A percentile compares a stretch with the other conserved stretches of the same genome.
phyloP scores from a whole-genome alignment of 768 basidiomycete species.

The Sutorius australiensis region DNA sequence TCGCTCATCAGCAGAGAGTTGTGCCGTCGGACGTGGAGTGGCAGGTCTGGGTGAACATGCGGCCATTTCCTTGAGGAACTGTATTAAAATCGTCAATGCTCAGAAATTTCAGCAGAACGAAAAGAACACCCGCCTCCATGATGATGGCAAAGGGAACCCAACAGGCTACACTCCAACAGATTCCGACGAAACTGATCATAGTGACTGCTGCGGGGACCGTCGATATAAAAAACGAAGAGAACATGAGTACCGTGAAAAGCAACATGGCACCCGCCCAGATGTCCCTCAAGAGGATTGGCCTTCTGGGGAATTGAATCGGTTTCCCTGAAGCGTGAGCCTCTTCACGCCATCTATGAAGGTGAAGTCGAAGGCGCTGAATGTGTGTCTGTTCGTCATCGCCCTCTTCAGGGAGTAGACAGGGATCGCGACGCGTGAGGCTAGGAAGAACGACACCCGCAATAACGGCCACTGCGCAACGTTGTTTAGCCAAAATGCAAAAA shows the following conservation, averaged over 20 bases:
- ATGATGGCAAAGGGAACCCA: conserved; percentile 98
- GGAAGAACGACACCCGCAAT: conserved; percentile 78
- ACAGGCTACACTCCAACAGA: conserved; percentile 97
- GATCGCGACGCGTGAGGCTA: conserved; percentile 76
- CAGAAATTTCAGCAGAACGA: not conserved
- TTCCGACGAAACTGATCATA: conserved; percentile 80
- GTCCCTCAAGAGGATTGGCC: conserved; percentile 88
- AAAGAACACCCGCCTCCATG: conserved; percentile 81
- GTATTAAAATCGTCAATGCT: conserved; percentile 1
- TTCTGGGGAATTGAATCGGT: conserved; percentile 74
- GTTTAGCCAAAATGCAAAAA: not conserved
- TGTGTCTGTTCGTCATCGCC: conserved; percentile 72
- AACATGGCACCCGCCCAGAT: conserved; percentile 90
- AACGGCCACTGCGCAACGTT: conserved; percentile 64
- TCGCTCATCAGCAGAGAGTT: conserved; percentile 28
- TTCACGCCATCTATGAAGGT: conserved; percentile 77
- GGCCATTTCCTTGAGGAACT: conserved; percentile 75
- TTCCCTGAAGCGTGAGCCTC: conserved; percentile 76
- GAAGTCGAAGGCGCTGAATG: conserved; percentile 60
- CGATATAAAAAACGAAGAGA: conserved; percentile 82
- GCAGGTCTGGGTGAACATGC: conserved; percentile 26
- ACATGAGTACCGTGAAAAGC: conserved; percentile 73
- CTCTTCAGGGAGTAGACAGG: conserved; percentile 68
- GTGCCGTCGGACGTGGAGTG: conserved; percentile 28
- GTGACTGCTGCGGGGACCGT: conserved; percentile 75